A percentile compares a stretch with the other conserved stretches of the same genome.
phyloP scores from a whole-genome alignment of 768 basidiomycete genomes.

The Suillus plorans region DNA sequence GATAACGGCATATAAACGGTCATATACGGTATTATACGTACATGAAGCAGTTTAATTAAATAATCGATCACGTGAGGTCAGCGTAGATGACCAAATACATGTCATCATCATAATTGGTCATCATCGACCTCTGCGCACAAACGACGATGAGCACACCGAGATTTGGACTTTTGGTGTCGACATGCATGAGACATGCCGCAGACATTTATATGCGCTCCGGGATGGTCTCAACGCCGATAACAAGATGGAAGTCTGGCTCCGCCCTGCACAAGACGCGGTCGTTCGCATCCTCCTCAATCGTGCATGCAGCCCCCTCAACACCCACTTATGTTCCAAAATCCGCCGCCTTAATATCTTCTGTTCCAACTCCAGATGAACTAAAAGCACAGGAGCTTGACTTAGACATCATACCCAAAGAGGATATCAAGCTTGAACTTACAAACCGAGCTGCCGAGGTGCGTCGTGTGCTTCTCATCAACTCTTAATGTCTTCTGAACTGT shows the following conservation, averaged over 20 bases:
- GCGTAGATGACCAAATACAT: too few species aligned
- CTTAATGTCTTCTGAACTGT: constrained; percentile 6
- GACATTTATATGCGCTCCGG: neutral
- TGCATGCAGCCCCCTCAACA: neutral
- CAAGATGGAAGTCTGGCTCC: neutral
- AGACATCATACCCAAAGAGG: constrained; percentile 51
- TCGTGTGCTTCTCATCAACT: neutral
- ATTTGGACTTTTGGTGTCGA: neutral
- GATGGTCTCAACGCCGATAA: neutral
- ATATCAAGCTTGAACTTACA: constrained; percentile 60
- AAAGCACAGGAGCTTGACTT: constrained; percentile 64
- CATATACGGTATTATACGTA: too few species aligned
- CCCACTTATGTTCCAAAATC: neutral
- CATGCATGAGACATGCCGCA: neutral
- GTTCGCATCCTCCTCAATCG: neutral
- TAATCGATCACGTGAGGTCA: neutral
- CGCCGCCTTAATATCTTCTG: neutral
- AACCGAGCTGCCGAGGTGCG: constrained; percentile 75
- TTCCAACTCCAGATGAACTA: constrained; percentile 54
- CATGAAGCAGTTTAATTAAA: too few species aligned
- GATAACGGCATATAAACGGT: too few species aligned
- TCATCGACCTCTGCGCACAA: neutral
- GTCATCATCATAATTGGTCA: neutral
- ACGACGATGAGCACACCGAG: constrained; percentile 2
- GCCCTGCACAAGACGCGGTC: neutral